phyloP scores from a whole-genome alignment of 768 basidiomycete genomes.

The Sporobolomyces roseus region DNA sequence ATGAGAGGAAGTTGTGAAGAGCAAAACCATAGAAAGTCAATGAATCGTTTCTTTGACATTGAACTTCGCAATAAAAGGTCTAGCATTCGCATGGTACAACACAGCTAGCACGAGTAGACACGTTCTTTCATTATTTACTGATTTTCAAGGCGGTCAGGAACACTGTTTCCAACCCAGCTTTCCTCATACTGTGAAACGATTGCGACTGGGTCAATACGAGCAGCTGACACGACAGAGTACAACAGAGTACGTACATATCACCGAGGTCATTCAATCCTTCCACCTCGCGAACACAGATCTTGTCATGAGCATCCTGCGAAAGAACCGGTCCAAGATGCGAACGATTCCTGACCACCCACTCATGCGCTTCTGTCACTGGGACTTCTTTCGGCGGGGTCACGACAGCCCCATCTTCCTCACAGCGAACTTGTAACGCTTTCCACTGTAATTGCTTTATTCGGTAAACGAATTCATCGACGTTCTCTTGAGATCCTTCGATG shows the following conservation, averaged over 20 bases:
- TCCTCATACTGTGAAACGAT: slow-evolving; percentile 34
- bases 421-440: slow-evolving; percentile 42
- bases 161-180: slow-evolving; percentile 23
- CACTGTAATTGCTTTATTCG: slow-evolving; percentile 41
- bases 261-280: slow-evolving; percentile 38
- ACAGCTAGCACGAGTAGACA: too few relatives aligned
- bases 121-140: slow-evolving; percentile 7
- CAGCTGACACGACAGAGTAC: not conserved
- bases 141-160: slow-evolving; percentile 43
- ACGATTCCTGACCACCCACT: slow-evolving; percentile 12
- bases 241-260: slow-evolving; percentile 27
- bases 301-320: not conserved
- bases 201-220: not conserved
- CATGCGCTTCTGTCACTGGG: not conserved
- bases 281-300: slow-evolving; percentile 35
- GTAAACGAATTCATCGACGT: slow-evolving; percentile 37
- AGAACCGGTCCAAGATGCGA: slow-evolving; percentile 18
- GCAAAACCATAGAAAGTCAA: too few relatives aligned
- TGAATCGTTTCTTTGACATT: too few relatives aligned
- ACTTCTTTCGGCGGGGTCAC: not conserved
- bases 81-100: too few relatives aligned
- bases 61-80: too few relatives aligned
- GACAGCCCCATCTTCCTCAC: slow-evolving; percentile 23
- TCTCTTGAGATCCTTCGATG: slow-evolving; percentile 21
- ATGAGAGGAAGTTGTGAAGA: not conserved